These are phyloP conservation scores for Magnolia kwangsiensis DNA, from an alignment of 164 flowering plant species.

Conservation along the genomic window DNA sequence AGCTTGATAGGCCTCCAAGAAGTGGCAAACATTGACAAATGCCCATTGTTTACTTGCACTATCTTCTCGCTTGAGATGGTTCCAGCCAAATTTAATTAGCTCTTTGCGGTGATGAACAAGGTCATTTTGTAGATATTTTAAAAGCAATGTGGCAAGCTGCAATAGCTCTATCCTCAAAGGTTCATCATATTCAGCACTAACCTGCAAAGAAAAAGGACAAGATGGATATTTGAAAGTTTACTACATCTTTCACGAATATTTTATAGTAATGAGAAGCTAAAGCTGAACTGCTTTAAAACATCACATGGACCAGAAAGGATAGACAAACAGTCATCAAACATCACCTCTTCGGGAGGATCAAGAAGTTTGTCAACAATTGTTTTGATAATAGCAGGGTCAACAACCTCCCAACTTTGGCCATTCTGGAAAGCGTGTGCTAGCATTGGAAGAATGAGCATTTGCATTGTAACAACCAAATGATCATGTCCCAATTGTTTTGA, in stretches of 20 bases:
- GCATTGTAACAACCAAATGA: slow-evolving; percentile 93
- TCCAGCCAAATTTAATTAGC: slow-evolving; percentile 99
- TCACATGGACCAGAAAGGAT: not conserved
- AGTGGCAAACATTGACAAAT: slow-evolving; percentile 98
- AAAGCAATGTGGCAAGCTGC: slow-evolving; percentile 96
- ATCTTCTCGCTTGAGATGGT: slow-evolving; percentile 99
- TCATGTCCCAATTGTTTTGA: slow-evolving; percentile 85
- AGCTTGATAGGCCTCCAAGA: slow-evolving; percentile 98
- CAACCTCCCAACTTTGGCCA: slow-evolving; percentile 93
- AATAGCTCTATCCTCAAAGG: slow-evolving; percentile 94
- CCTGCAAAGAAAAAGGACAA: slow-evolving; percentile 35
- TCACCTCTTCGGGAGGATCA: slow-evolving; percentile 99
- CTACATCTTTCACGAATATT: not conserved
- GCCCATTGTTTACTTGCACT: slow-evolving; percentile 99
- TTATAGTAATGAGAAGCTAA: not conserved
- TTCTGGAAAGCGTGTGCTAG: slow-evolving; percentile 92
- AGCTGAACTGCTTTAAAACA: not conserved
- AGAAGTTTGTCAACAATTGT: slow-evolving; percentile 96
- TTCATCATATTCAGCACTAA: slow-evolving; percentile 96
- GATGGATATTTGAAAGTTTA: not conserved
- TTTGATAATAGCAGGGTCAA: slow-evolving; percentile 75
- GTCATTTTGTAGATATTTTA: slow-evolving; percentile 91
- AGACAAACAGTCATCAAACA: not conserved
- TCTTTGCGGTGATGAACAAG: slow-evolving; percentile 97
- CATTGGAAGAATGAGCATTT: slow-evolving; percentile 99